These are phyloP conservation scores for Astrothelium macrocarpum DNA, from an alignment of 495 filamentous ascomycete species.

Conservation along the genomic window DNA sequence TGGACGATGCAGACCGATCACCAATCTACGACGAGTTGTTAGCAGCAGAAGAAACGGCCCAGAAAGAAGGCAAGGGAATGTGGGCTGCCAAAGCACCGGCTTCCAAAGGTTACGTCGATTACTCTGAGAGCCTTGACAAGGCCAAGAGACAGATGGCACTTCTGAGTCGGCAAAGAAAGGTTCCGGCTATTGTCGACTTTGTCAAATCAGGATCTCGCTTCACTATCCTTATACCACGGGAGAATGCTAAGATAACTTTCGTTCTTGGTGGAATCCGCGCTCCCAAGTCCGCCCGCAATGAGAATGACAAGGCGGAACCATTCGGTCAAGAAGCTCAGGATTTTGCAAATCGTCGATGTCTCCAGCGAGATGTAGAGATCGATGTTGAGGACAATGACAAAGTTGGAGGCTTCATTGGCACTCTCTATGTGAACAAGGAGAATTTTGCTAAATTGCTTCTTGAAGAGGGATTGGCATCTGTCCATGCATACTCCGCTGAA, in stretches of 20 bases:
- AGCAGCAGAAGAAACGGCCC: conserved; percentile 75
- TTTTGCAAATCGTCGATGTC: conserved; percentile 71
- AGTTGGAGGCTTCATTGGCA: conserved; percentile 93
- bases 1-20: conserved; percentile 85
- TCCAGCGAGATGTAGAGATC: conserved; percentile 94
- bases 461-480: conserved; percentile 85
- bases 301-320: conserved; percentile 76
- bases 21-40: conserved; percentile 90
- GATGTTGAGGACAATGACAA: conserved; percentile 93
- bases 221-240: conserved; percentile 81
- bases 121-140: conserved; percentile 86
- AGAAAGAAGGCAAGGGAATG: conserved; percentile 83
- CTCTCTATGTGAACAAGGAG: conserved; percentile 86
- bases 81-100: conserved; percentile 80
- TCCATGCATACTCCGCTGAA: conserved; percentile 91
- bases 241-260: conserved; percentile 89
- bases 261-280: conserved; percentile 90
- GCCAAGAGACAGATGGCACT: conserved; percentile 85
- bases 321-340: conserved; percentile 94
- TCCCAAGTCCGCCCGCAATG: conserved; percentile 74
- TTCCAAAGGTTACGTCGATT: conserved; percentile 70
- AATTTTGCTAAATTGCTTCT: conserved; percentile 91
- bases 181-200: conserved; percentile 93
- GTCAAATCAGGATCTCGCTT: conserved; percentile 95
- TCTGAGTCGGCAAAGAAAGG: conserved; percentile 77